Conservation (phyloP, 345 rosid species). For the Brassica juncea region DNA sequence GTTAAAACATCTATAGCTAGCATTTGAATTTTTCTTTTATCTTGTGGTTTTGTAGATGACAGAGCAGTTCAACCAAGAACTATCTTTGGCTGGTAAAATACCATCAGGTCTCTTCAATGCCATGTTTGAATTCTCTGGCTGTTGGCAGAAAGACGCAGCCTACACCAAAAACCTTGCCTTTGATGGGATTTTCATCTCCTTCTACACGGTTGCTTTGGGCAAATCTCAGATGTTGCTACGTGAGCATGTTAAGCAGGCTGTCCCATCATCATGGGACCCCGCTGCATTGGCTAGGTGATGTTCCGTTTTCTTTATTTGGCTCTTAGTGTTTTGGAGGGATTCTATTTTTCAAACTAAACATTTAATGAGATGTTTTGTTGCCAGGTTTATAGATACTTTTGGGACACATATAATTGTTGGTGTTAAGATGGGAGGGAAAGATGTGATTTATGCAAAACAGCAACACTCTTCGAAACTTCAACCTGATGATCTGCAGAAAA, state of each 20-base stretch:
- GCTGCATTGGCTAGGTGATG: conserved; percentile 81
- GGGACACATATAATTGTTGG: conserved; percentile 92
- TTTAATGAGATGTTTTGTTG: conserved; percentile 10
- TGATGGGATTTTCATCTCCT: conserved; percentile 83
- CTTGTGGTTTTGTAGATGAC: conserved; percentile 62
- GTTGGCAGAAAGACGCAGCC: conserved; percentile 96
- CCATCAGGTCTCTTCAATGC: conserved; percentile 91
- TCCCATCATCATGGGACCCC: conserved; percentile 91
- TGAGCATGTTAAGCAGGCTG: conserved; percentile 79
- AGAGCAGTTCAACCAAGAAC: conserved; percentile 92
- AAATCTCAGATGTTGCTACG: conserved; percentile 76
- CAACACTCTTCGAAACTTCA: conserved; percentile 75
- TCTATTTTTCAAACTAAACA: neutral
- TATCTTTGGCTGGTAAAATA: conserved; percentile 82
- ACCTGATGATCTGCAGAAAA: conserved; percentile 75
- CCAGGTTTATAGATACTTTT: conserved; percentile 77
- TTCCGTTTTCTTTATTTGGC: neutral
- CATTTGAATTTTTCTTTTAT: neutral
- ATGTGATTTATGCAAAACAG: conserved; percentile 82
- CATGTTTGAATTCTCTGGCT: conserved; percentile 85
- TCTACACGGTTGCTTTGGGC: conserved; percentile 80
- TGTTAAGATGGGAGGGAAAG: conserved; percentile 96
- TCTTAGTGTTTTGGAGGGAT: neutral
- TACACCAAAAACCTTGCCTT: conserved; percentile 90
- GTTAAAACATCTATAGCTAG: no score